Evolutionary conservation across 1,284 basidiomycete genomes (phyloP).

Genomic region (Fomitiporia mediterranea): DNA sequence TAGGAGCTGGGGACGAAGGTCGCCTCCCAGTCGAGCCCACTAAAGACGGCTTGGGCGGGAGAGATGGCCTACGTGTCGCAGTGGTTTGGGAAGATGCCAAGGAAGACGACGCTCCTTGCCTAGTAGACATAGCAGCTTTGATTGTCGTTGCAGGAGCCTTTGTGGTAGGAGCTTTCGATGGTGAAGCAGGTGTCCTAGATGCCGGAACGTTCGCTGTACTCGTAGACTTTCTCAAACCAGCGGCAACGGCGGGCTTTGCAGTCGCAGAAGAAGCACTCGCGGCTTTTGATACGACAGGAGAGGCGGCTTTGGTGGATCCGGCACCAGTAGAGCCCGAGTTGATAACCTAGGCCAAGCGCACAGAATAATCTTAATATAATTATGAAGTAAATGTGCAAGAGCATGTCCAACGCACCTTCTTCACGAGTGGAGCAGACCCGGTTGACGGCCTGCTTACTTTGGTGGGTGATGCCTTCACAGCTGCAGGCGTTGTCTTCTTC

Average conservation of each 20-base stretch:
- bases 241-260: slow-evolving; percentile 22
- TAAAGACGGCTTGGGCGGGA: slow-evolving; percentile 21
- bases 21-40: slow-evolving; percentile 25
- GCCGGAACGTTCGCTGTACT: slow-evolving; percentile 36
- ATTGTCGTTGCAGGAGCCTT: slow-evolving; percentile 39
- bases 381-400: slow-evolving; percentile 18
- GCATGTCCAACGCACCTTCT: slow-evolving; percentile 48
- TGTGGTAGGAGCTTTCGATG: slow-evolving; percentile 34
- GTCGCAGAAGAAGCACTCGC: slow-evolving; percentile 29
- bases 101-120: slow-evolving; percentile 33
- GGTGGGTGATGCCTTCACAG: slow-evolving; percentile 20
- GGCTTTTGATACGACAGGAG: slow-evolving; percentile 36
- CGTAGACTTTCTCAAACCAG: slow-evolving; percentile 46
- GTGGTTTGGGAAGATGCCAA: slow-evolving; percentile 25
- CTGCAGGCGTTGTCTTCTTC: slow-evolving; percentile 13
- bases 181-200: slow-evolving; percentile 29
- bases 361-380: slow-evolving; percentile 4
- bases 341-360: slow-evolving; percentile 42
- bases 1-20: slow-evolving; percentile 33
- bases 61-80: slow-evolving; percentile 13
- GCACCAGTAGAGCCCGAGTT: slow-evolving; percentile 64
- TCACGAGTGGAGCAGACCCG: slow-evolving; percentile 47
- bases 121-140: slow-evolving; percentile 33
- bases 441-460: slow-evolving; percentile 17
- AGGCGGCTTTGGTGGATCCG: slow-evolving; percentile 48